A percentile compares a stretch with the other conserved stretches of the same genome.
Conservation (phyloP, 371 early-diverging fungal species). For the Syncephalis plumigaleata region DNA sequence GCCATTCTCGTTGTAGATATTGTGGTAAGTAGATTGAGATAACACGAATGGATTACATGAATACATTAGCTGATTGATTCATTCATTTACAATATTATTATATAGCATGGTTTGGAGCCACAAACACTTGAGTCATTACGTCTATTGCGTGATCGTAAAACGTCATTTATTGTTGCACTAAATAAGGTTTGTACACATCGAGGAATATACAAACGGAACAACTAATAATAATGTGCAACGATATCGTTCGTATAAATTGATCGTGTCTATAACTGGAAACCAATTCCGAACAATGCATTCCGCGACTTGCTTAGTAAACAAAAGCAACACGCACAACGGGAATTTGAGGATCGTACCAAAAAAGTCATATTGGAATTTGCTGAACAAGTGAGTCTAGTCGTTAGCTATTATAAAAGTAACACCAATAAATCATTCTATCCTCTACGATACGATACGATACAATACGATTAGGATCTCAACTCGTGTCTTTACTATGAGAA, state of each 20-base stretch:
- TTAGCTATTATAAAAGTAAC: too few species aligned
- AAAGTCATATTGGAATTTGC: slow-evolving; percentile 82
- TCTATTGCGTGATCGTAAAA: slow-evolving; percentile 86
- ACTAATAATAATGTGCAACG: background rate
- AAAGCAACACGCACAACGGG: slow-evolving; percentile 49
- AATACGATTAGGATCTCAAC: slow-evolving; percentile 75
- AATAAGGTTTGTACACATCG: slow-evolving; percentile 50
- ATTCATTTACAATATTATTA: background rate
- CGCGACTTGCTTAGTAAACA: slow-evolving; percentile 68
- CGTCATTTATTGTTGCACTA: slow-evolving; percentile 99
- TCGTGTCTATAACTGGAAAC: slow-evolving; percentile 94
- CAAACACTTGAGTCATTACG: slow-evolving; percentile 98
- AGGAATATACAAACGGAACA: background rate
- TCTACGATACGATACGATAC: too few species aligned
- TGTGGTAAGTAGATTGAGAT: slow-evolving; percentile 31
- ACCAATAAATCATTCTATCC: background rate
- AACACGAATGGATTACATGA: too few species aligned
- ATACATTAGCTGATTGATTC: too few species aligned
- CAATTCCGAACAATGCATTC: slow-evolving; percentile 70
- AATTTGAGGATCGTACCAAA: slow-evolving; percentile 80
- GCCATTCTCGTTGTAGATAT: slow-evolving; percentile 99
- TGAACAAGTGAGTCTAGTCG: slow-evolving; percentile 55
- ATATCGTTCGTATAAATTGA: slow-evolving; percentile 53
- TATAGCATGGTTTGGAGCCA: slow-evolving; percentile 92
- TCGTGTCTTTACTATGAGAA: slow-evolving; percentile 92